A percentile compares a stretch with the other conserved stretches of the same genome.
Conservation (phyloP, 2,329 filamentous ascomycete genomes). For the Sphaerulina musiva region DNA sequence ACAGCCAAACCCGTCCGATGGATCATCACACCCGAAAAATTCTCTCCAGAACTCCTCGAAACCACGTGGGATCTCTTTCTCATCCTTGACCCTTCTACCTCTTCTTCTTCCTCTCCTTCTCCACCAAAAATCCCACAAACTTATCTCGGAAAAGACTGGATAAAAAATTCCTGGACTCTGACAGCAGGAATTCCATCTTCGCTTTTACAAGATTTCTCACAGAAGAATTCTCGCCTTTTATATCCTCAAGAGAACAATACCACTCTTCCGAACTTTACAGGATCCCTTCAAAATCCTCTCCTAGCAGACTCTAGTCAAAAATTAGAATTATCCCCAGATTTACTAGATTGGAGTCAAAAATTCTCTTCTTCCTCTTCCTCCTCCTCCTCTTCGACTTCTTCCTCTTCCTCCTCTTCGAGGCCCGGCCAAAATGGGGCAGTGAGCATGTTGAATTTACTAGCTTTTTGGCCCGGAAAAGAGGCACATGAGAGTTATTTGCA, state of each 20-base stretch:
- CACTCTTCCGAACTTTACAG: slow-evolving; percentile 35
- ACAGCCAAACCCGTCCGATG: slow-evolving; percentile 42
- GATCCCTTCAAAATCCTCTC: slow-evolving; percentile 29
- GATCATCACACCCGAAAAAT: slow-evolving; percentile 44
- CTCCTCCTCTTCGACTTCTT: too few species aligned
- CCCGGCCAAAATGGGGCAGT: slow-evolving; percentile 40
- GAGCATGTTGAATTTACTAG: slow-evolving; percentile 58
- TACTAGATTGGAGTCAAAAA: too few species aligned
- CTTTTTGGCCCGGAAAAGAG: slow-evolving; percentile 47
- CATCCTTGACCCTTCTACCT: slow-evolving; percentile 31
- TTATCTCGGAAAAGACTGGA: slow-evolving; percentile 23
- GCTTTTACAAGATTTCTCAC: slow-evolving; percentile 35
- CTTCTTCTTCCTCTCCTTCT: slow-evolving; percentile 10
- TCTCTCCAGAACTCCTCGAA: slow-evolving; percentile 41
- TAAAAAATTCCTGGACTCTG: slow-evolving; percentile 30
- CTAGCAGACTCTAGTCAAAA: slow-evolving; percentile 37
- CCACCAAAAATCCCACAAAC: slow-evolving; percentile 23
- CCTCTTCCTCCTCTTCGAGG: too few species aligned
- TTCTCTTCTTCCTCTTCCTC: too few species aligned
- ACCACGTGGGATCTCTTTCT: slow-evolving; percentile 46
- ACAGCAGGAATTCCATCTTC: slow-evolving; percentile 41
- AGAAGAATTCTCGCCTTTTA: slow-evolving; percentile 37
- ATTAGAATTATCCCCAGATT: too few species aligned
- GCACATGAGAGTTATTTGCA: slow-evolving; percentile 49
- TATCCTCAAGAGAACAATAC: slow-evolving; percentile 27